These are phyloP conservation scores for Arthrobotrys pseudoclavata DNA, from an alignment of 2,329 filamentous ascomycete genomes.

Conservation along the genomic window DNA sequence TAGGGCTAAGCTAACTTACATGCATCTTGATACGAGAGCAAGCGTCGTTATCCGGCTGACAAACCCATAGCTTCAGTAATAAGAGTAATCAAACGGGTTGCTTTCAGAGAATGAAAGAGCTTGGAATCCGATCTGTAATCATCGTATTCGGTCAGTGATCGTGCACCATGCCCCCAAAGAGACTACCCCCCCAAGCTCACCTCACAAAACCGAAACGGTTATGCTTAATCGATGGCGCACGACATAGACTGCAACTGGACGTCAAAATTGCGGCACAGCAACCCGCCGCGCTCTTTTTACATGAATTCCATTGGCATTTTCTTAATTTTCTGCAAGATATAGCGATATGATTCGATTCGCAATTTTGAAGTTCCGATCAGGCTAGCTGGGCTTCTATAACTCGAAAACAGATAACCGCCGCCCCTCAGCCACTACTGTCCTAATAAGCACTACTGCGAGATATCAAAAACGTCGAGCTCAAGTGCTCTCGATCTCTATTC, in stretches of 20 bases:
- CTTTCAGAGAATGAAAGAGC: too few relatives aligned
- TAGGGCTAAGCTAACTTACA: slow-evolving; percentile 28
- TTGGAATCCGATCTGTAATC: slow-evolving; percentile 2
- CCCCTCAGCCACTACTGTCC: slow-evolving; percentile 22
- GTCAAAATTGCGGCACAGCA: slow-evolving; percentile 36
- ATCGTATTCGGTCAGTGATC: neutral
- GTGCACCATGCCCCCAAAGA: neutral
- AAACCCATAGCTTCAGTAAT: slow-evolving; percentile 2
- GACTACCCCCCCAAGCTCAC: neutral
- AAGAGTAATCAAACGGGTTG: neutral
- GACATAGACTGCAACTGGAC: slow-evolving; percentile 14
- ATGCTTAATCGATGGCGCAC: slow-evolving; percentile 27
- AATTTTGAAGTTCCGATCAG: slow-evolving; percentile 1
- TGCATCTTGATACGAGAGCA: slow-evolving; percentile 29
- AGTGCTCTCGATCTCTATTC: slow-evolving; percentile 13
- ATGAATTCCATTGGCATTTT: slow-evolving; percentile 15
- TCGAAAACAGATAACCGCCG: slow-evolving; percentile 15
- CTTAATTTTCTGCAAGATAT: slow-evolving; percentile 1
- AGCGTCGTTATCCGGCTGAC: slow-evolving; percentile 20
- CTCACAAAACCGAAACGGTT: neutral
- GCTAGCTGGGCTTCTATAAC: slow-evolving; percentile 11
- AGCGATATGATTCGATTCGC: slow-evolving; percentile 15
- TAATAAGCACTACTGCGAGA: slow-evolving; percentile 49
- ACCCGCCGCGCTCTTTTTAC: slow-evolving; percentile 5
- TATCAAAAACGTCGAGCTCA: slow-evolving; percentile 24